Conservation (phyloP, 306 rosid genomes). For the Citrullus mucosospermus region DNA sequence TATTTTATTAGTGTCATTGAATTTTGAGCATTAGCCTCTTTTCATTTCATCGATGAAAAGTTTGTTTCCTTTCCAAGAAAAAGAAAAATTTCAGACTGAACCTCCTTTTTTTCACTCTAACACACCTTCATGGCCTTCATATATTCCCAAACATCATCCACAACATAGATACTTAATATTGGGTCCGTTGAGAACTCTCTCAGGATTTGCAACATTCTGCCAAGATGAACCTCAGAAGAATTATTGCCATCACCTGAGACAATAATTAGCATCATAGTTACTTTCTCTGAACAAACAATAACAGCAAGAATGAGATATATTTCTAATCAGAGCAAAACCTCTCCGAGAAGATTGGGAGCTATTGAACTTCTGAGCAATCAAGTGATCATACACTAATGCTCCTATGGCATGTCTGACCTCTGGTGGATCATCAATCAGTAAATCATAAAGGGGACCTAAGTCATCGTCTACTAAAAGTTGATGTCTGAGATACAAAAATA, state of each 20-base stretch:
- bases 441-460: slow-evolving; percentile 87
- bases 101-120: background rate
- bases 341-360: slow-evolving; percentile 53
- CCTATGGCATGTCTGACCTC: slow-evolving; percentile 98
- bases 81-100: background rate
- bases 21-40: too few relatives aligned
- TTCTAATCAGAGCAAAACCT: slow-evolving; percentile 27
- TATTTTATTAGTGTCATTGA: too few relatives aligned
- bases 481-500: slow-evolving; percentile 50
- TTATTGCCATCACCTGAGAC: slow-evolving; percentile 49
- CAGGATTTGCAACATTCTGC: slow-evolving; percentile 82
- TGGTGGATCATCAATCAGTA: slow-evolving; percentile 82
- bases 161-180: slow-evolving; percentile 73
- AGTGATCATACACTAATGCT: slow-evolving; percentile 83
- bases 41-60: too few relatives aligned
- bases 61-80: too few relatives aligned
- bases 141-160: slow-evolving; percentile 97
- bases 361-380: slow-evolving; percentile 82
- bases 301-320: slow-evolving; percentile 7
- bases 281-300: slow-evolving; percentile 12
- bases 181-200: slow-evolving; percentile 91
- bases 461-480: slow-evolving; percentile 93
- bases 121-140: slow-evolving; percentile 90
- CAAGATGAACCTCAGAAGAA: slow-evolving; percentile 78
- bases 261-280: slow-evolving; percentile 10